Evolutionary conservation across 768 basidiomycete species (phyloP), one percentile per base, ranked within the genome.

Genomic region (Amylocystis lapponica): DNA sequence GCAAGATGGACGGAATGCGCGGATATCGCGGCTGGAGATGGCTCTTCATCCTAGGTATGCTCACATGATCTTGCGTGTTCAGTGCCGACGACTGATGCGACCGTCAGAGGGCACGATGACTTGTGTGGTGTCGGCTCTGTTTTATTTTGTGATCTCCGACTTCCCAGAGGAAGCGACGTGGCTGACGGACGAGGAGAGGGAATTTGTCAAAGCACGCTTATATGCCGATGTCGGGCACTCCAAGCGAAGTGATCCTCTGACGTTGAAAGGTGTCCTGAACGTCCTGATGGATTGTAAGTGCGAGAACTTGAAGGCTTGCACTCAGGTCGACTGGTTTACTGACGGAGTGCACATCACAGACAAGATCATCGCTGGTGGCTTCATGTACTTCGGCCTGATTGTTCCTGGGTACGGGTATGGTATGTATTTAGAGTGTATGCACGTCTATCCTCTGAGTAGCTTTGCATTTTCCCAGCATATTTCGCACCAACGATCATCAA

Each of bases 21-120:
- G 57, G 59, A 9, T 58, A 54, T 36, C 47, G 48, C 8, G 61
- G 58, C 30, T 63, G 61, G 61, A 50, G 61, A 20, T 63, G 61
- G 61, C 53, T 63, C 19, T 63, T 63, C 58, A 63, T 63, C 27
- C 35, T 63, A 2, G 61, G 60, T 62, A 16, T 11, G 49, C 39
- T 7, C 3, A 20, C 17, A 2, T 19, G 2, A 14, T 32, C 23
- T 21, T 25, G 16, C 12, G 25, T 25, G 12, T 37, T 12, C 45
- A 11, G 22, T 14, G 40, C 9, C 20, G 16, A 13, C 20, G 19
- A 3, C 22, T 43, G 23, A 17, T 36, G 19, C 27, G 5, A 21
- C n/a, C 9, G 29, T 45, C 50, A 60, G 66, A 69, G 54, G 69
- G 69, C 2, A 23, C 61, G 4, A 49, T 64, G 37, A 71, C 69